A percentile compares a stretch with the other conserved stretches of the same genome.
Evolutionary conservation across 805 yeast genomes (phyloP).

Genomic region (Ogataea pilisensis): DNA sequence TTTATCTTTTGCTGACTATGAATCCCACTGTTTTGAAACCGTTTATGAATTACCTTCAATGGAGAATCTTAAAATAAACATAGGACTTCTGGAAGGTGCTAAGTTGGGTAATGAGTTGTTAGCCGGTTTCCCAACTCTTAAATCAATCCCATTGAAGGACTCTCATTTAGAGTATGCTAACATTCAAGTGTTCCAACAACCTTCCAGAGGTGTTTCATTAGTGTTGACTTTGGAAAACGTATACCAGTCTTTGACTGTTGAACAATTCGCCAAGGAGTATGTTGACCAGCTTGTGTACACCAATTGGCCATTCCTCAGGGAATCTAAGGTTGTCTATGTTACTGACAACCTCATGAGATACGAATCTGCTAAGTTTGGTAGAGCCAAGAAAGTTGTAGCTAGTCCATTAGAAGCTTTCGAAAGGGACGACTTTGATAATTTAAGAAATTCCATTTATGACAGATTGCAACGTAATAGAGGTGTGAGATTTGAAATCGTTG

Average conservation of each 20-base stretch:
- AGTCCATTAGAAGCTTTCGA: conserved; percentile 46
- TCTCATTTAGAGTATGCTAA: conserved; percentile 54
- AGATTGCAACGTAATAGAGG: conserved; percentile 56
- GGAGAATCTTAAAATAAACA: conserved; percentile 35
- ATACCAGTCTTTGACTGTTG: conserved; percentile 51
- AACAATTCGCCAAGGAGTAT: conserved; percentile 61
- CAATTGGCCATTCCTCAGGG: conserved; percentile 89
- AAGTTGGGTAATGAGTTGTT: conserved; percentile 62
- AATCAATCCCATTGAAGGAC: conserved; percentile 56
- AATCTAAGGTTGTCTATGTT: conserved; percentile 65
- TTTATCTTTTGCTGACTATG: conserved; percentile 70
- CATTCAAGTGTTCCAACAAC: conserved; percentile 76
- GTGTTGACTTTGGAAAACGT: conserved; percentile 57
- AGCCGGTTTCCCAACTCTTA: conserved; percentile 88
- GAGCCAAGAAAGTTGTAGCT: conserved; percentile 27
- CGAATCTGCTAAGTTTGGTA: conserved; percentile 33
- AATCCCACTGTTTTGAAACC: conserved; percentile 71
- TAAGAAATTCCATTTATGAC: conserved; percentile 36
- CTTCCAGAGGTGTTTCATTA: conserved; percentile 79
- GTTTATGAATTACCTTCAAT: conserved; percentile 49
- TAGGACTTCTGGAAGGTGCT: conserved; percentile 65
- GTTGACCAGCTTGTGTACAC: conserved; percentile 64
- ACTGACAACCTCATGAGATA: conserved; percentile 51
- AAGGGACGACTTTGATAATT: conserved; percentile 40
- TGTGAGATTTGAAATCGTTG: conserved; percentile 17